A percentile compares a stretch with the other conserved stretches of the same genome.
Conservation (phyloP, 306 rosid species). For the Cucumis melo region DNA sequence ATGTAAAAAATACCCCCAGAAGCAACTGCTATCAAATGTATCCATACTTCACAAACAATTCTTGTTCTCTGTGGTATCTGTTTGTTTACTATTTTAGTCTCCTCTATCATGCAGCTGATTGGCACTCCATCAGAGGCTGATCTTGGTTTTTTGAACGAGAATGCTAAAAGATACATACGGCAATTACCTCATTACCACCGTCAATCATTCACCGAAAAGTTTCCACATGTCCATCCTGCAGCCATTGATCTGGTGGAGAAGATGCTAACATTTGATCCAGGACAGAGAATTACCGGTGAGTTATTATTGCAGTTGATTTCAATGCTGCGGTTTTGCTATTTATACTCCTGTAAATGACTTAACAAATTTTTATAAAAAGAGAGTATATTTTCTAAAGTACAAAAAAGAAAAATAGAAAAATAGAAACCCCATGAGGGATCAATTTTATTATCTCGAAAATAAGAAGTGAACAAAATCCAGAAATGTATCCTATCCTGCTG, state of each 20-base stretch:
- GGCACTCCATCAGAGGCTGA: constrained; percentile 97
- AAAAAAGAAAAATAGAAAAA: neutral
- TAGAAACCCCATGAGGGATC: neutral
- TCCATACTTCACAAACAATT: neutral
- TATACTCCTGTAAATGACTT: neutral
- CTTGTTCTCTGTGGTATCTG: neutral
- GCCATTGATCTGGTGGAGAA: constrained; percentile 96
- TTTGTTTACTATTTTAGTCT: neutral
- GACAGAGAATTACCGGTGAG: constrained; percentile 83
- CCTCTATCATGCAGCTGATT: constrained; percentile 57
- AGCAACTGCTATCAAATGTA: neutral
- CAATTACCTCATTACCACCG: constrained; percentile 60
- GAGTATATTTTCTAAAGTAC: neutral
- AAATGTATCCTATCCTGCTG: neutral
- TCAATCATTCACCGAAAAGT: constrained; percentile 83
- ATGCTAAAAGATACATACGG: constrained; percentile 89
- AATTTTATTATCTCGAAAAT: neutral
- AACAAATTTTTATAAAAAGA: constrained; percentile 1
- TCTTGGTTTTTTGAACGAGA: constrained; percentile 82
- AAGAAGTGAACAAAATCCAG: neutral
- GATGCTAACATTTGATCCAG: constrained; percentile 92
- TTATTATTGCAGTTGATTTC: constrained; percentile 15
- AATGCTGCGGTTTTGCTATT: neutral
- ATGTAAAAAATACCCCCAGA: neutral
- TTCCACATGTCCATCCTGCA: constrained; percentile 81